These are phyloP conservation scores for Globisporangium camurandrum DNA, from an alignment of 352 stramenopile species.

Conservation along the genomic window DNA sequence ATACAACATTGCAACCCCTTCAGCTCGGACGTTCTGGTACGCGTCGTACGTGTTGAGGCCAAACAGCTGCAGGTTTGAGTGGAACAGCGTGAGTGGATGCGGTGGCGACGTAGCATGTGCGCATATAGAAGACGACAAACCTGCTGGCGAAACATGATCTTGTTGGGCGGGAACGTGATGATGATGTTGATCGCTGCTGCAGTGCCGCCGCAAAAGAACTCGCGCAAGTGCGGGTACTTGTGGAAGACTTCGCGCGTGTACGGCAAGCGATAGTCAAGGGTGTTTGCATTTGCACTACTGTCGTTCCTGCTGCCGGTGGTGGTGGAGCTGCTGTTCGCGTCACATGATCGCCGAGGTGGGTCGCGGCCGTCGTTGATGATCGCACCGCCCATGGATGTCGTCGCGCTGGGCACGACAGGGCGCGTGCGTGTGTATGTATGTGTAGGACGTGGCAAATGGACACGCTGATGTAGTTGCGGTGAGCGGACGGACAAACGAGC, in stretches of 20 bases:
- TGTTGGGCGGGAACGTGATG: slow-evolving; percentile 84
- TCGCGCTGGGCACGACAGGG: no score
- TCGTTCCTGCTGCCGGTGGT: no score
- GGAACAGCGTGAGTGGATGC: not conserved
- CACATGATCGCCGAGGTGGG: no score
- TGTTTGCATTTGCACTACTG: no score
- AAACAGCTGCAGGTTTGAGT: slow-evolving; percentile 36
- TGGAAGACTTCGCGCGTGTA: slow-evolving; percentile 29
- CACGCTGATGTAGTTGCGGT: not conserved
- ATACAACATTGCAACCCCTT: slow-evolving; percentile 66
- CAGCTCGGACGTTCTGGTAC: slow-evolving; percentile 56
- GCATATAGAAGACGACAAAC: slow-evolving; percentile 19
- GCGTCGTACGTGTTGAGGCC: slow-evolving; percentile 61
- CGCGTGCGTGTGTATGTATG: not conserved
- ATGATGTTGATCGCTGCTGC: slow-evolving; percentile 85
- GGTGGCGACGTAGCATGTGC: not conserved
- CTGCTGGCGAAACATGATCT: slow-evolving; percentile 89
- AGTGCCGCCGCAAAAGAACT: slow-evolving; percentile 76
- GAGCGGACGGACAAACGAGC: not conserved
- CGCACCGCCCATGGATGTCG: no score
- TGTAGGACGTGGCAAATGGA: not conserved
- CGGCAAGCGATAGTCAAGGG: slow-evolving; percentile 3
- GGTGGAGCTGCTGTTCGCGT: not conserved
- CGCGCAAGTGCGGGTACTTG: slow-evolving; percentile 56
- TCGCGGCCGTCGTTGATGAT: slow-evolving; percentile 10